phyloP scores from a whole-genome alignment of 345 rosid species.

The Populus davidiana region DNA sequence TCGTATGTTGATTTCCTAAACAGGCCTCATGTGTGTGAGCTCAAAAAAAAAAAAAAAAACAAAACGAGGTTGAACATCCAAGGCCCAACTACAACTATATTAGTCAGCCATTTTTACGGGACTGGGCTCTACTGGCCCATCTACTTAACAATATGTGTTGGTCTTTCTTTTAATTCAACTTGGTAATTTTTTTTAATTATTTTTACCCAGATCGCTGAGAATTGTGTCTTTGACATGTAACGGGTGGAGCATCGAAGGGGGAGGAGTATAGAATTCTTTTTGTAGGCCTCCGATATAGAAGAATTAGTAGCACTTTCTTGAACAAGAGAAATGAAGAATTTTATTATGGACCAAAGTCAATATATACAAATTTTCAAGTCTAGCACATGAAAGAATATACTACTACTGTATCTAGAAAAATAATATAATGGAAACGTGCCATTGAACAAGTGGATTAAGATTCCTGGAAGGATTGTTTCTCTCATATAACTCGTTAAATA shows the following conservation, averaged over 20 bases:
- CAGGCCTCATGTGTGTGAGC: background rate
- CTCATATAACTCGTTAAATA: background rate
- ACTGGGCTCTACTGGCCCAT: too few species aligned
- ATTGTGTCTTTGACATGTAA: background rate
- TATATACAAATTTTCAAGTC: background rate
- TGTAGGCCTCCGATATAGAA: too few species aligned
- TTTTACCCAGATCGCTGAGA: too few species aligned
- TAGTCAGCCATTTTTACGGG: too few species aligned
- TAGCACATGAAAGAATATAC: background rate
- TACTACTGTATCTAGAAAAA: background rate
- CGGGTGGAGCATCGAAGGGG: too few species aligned
- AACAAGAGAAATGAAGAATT: background rate
- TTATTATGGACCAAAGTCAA: background rate
- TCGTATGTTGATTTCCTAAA: background rate
- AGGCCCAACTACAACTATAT: background rate
- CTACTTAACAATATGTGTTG: background rate
- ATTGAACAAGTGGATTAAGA: background rate
- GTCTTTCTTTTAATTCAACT: background rate
- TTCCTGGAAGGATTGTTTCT: background rate
- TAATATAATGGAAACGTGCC: background rate
- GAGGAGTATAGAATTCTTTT: too few species aligned
- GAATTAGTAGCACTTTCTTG: too few species aligned
- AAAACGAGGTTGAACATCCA: background rate
- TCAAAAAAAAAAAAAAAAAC: too few species aligned
- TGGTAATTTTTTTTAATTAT: too few species aligned